Percentiles rank a stretch among this genome's conserved stretches.
phyloP scores from a whole-genome alignment of 495 filamentous ascomycete genomes.

The Penicillium cosmopolitanum region DNA sequence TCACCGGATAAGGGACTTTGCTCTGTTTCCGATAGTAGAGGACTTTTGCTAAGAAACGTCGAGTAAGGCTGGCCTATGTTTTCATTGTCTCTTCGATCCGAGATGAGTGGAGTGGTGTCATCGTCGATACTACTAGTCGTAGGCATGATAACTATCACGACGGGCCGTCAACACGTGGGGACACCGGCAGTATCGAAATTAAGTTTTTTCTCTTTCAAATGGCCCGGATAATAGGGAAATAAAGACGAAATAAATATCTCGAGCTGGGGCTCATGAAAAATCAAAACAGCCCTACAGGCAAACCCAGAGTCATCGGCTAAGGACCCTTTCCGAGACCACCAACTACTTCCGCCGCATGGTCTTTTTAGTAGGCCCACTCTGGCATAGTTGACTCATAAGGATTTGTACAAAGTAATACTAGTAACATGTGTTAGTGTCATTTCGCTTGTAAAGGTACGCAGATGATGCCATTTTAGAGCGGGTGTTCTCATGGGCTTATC shows the following conservation, averaged over 20 bases:
- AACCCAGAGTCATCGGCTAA: neutral
- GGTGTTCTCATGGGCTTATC: neutral
- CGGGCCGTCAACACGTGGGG: neutral
- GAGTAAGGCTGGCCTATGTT: neutral
- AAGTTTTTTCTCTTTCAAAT: too few species aligned
- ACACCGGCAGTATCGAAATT: too few species aligned
- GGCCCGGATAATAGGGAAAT: neutral
- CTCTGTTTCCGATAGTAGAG: neutral
- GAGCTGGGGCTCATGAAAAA: neutral
- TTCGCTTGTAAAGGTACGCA: constrained; percentile 3
- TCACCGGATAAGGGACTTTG: neutral
- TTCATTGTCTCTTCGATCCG: neutral
- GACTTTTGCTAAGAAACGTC: neutral
- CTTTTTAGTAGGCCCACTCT: neutral
- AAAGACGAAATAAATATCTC: neutral
- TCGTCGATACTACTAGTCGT: neutral
- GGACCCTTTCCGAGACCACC: neutral
- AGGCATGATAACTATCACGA: neutral
- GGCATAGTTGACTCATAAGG: neutral
- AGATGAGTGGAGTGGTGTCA: neutral
- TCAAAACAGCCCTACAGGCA: neutral
- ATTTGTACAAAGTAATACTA: neutral
- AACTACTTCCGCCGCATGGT: neutral
- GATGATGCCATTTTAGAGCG: constrained; percentile 4
- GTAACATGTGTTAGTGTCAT: neutral